Evolutionary conservation across 768 basidiomycete genomes (phyloP).

Genomic region (Mycena vitilis): DNA sequence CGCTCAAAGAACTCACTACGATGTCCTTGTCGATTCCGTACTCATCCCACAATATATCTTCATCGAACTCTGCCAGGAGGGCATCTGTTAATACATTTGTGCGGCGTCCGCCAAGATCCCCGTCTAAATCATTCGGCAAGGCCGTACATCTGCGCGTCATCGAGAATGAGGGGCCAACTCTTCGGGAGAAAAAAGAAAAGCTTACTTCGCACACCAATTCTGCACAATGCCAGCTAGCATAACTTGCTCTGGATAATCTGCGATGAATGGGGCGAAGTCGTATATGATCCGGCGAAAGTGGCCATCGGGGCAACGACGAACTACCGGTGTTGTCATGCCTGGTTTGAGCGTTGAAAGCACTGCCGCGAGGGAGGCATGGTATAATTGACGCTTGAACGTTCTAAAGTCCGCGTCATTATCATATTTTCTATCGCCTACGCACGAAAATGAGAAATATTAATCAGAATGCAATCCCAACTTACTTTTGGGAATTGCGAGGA

Average conservation of each 20-base stretch:
- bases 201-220: constrained; percentile 24
- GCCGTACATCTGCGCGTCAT: constrained; percentile 13
- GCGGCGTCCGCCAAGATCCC: background rate
- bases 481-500: constrained; percentile 47
- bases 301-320: constrained; percentile 42
- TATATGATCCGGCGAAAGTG: too few relatives aligned
- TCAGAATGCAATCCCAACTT: background rate
- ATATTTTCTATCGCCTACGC: constrained; percentile 30
- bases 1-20: constrained; percentile 28
- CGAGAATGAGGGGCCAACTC: background rate
- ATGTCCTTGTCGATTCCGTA: constrained; percentile 35
- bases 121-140: constrained; percentile 20
- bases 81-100: constrained; percentile 21
- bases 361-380: constrained; percentile 27
- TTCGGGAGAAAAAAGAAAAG: too few relatives aligned
- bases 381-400: constrained; percentile 35
- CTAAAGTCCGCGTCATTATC: constrained; percentile 27
- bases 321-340: constrained; percentile 26
- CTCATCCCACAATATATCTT: constrained; percentile 30
- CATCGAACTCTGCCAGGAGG: constrained; percentile 2
- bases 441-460: background rate
- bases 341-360: constrained; percentile 19
- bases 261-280: constrained; percentile 43
- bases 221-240: constrained; percentile 35
- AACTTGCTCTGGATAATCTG: constrained; percentile 46